phyloP scores from a whole-genome alignment of 306 rosid species.

The Macrotyloma uniflorum region DNA sequence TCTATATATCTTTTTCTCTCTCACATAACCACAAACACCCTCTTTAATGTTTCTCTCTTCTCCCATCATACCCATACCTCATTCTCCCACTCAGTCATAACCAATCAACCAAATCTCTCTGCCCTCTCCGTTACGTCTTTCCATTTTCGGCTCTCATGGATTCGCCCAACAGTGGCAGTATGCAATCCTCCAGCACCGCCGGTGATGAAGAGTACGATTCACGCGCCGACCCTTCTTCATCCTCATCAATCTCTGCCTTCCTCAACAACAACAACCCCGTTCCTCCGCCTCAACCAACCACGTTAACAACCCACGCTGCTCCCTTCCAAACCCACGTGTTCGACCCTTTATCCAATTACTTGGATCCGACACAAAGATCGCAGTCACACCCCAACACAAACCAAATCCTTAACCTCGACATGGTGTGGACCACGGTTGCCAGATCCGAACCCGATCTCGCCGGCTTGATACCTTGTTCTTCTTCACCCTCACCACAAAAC shows the following conservation, averaged over 20 bases:
- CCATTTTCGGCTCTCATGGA: constrained; percentile 59
- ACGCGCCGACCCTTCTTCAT: constrained; percentile 50
- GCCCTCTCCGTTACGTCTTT: constrained; percentile 39
- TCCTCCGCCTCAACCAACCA: constrained; percentile 3
- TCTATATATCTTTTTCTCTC: not conserved
- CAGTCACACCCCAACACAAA: constrained; percentile 20
- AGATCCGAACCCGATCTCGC: constrained; percentile 73
- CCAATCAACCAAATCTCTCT: constrained; percentile 37
- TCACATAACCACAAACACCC: constrained; percentile 31
- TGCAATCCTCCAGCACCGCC: constrained; percentile 90
- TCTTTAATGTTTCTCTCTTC: constrained; percentile 17
- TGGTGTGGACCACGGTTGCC: constrained; percentile 55
- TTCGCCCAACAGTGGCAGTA: constrained; percentile 84
- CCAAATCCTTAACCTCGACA: constrained; percentile 48
- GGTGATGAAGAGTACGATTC: constrained; percentile 83
- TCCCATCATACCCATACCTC: constrained; percentile 44
- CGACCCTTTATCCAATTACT: constrained; percentile 65
- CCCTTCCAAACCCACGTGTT: constrained; percentile 38
- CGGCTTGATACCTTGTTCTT: constrained; percentile 30
- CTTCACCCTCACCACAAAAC: constrained; percentile 34
- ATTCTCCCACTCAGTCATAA: not conserved
- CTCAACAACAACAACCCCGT: constrained; percentile 32
- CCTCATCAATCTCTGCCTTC: constrained; percentile 59
- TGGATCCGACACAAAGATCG: constrained; percentile 53
- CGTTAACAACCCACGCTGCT: not conserved